A percentile compares a stretch with the other conserved stretches of the same genome.
Conservation (phyloP, 352 stramenopile genomes). For the Phytopythium delawarense region DNA sequence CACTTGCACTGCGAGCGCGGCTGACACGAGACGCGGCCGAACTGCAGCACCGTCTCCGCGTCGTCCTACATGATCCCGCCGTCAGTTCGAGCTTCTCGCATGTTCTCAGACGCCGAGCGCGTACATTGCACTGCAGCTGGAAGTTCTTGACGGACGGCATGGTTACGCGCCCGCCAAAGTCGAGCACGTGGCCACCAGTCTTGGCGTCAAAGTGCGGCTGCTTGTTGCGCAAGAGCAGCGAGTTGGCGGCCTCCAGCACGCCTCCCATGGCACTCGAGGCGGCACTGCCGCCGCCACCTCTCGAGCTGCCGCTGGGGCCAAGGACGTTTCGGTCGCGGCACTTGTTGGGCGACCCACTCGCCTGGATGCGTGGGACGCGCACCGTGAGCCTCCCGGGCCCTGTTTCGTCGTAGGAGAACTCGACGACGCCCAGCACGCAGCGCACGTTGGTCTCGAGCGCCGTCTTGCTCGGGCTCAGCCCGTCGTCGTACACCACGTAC, state of each 20-base stretch:
- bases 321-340: conserved; percentile 26
- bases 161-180: conserved; percentile 60
- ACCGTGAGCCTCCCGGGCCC: conserved; percentile 44
- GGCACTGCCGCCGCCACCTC: not conserved
- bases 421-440: conserved; percentile 36
- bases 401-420: conserved; percentile 74
- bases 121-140: conserved; percentile 53
- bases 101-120: not conserved
- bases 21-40: conserved; percentile 59
- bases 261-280: not conserved
- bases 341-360: conserved; percentile 13
- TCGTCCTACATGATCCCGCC: not conserved
- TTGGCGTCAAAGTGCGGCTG: conserved; percentile 48
- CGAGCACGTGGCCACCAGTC: conserved; percentile 50
- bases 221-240: conserved; percentile 90
- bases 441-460: conserved; percentile 42
- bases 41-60: conserved; percentile 43
- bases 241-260: conserved; percentile 13
- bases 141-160: conserved; percentile 78
- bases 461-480: conserved; percentile 41
- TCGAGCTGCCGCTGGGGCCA: not conserved
- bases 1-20: conserved; percentile 49
- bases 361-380: conserved; percentile 34
- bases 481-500: conserved; percentile 57
- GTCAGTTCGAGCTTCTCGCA: not conserved